phyloP scores from a whole-genome alignment of 257 asterid genomes.

The Cinchona pubescens region DNA sequence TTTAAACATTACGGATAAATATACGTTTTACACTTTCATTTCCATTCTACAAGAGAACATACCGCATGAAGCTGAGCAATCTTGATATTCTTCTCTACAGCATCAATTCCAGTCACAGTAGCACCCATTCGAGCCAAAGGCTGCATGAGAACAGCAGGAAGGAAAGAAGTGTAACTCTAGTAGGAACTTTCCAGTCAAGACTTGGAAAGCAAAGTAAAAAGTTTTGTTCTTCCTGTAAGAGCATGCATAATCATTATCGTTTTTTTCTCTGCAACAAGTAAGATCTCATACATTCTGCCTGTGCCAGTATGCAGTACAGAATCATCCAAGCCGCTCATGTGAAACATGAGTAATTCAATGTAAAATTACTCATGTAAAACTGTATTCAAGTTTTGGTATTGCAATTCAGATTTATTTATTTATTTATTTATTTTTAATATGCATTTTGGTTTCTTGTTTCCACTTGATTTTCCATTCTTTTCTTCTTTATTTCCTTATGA shows the following conservation, averaged over 20 bases:
- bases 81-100: constrained; percentile 85
- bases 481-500: not conserved
- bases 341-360: not conserved
- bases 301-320: not conserved
- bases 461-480: not conserved
- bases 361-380: not conserved
- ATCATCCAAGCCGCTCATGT: not conserved
- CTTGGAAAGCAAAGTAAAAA: not conserved
- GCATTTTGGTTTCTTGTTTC: not conserved
- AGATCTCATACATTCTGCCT: not conserved
- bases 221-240: too few species aligned
- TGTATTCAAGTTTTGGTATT: not conserved
- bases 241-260: not conserved
- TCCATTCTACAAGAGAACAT: constrained; percentile 20
- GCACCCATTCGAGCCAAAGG: constrained; percentile 97
- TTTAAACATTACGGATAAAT: not conserved
- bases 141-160: constrained; percentile 36
- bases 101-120: constrained; percentile 79
- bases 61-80: constrained; percentile 89
- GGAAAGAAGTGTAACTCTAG: not conserved
- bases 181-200: not conserved
- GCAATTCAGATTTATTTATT: not conserved
- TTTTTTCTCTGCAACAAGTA: not conserved
- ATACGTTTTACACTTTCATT: not conserved
- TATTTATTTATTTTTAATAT: too few species aligned